These are phyloP conservation scores for Metrosideros polymorpha DNA, from an alignment of 441 rosid genomes.

Conservation along the genomic window DNA sequence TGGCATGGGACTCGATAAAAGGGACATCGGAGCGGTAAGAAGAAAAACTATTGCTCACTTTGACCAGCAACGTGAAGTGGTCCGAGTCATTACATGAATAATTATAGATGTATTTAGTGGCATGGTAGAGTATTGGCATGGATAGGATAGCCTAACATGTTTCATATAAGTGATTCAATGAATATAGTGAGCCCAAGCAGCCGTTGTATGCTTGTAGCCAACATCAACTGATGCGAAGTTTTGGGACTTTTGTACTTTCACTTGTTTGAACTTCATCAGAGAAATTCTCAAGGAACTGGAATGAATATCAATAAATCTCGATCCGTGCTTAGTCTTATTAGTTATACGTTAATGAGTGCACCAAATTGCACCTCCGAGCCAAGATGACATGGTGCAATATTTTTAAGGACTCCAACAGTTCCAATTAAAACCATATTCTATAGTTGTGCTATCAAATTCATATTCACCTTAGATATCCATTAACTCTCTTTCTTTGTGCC, in stretches of 20 bases:
- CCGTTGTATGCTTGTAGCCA: background rate
- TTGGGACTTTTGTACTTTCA: background rate
- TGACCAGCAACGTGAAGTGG: background rate
- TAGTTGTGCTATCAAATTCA: background rate
- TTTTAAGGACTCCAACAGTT: background rate
- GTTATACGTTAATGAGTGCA: background rate
- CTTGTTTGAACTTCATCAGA: background rate
- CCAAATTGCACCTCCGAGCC: background rate
- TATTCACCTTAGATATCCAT: background rate
- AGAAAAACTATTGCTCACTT: background rate
- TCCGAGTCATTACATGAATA: background rate
- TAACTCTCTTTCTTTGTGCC: background rate
- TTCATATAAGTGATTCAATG: background rate
- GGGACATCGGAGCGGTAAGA: constrained; percentile 95
- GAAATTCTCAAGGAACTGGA: background rate
- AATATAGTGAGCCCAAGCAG: background rate
- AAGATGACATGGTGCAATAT: background rate
- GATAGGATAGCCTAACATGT: background rate
- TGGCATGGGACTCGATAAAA: constrained; percentile 98
- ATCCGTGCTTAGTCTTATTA: background rate
- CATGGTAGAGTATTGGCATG: background rate
- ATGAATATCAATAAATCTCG: background rate
- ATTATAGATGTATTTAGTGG: background rate
- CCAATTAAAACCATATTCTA: background rate
- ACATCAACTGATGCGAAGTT: background rate